Evolutionary conservation across 2,329 filamentous ascomycete genomes (phyloP), one percentile per base, ranked within the genome.

Genomic region (Scleromitrula shiraiana): DNA sequence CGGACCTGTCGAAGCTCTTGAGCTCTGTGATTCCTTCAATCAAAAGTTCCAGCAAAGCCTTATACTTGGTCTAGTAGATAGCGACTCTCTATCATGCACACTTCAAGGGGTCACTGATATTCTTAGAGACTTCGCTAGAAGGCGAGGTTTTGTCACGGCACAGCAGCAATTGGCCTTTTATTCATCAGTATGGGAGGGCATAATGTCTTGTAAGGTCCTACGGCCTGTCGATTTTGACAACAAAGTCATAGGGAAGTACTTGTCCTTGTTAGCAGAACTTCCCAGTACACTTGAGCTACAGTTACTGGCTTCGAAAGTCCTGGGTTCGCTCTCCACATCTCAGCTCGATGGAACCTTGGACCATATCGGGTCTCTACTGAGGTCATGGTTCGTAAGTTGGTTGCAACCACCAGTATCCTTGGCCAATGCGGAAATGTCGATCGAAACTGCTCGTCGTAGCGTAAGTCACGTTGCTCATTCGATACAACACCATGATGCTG

Each of bases 181-280:
- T 41, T 39, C 50, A 41, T 40, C 50, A n/a, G 35, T 59, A 23
- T 64, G 61, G 61, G 38, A 54, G 9, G 59, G 60, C 2, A 52
- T 63, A 8, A 33, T 45, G 19, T 46, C 46, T 20, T 59, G 50
- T 29, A 56, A 57, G 49, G 54, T 61, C 33, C 23, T 62, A 23
- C 37, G 39, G 8, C 46, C 54, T 4, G 43, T 32, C 14, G 55
- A 59, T 19, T 48, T 59, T 22, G 46, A 52, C 30, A 39, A 29
- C 6, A 26, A 38, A 26, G 48, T 52, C 14, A 39, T 60, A 24
- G 42, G 45, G 15, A 36, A 30, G 17, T 41, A 59, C 19, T 19
- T 62, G 5, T 36, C 12, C 5, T 42, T 45, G 10, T 36, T 63
- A 8, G 41, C 49, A 17, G n/a, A 49, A 17, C 41, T 61, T 26